phyloP scores from a whole-genome alignment of 257 asterid genomes.

The Marsdenia floribunda region DNA sequence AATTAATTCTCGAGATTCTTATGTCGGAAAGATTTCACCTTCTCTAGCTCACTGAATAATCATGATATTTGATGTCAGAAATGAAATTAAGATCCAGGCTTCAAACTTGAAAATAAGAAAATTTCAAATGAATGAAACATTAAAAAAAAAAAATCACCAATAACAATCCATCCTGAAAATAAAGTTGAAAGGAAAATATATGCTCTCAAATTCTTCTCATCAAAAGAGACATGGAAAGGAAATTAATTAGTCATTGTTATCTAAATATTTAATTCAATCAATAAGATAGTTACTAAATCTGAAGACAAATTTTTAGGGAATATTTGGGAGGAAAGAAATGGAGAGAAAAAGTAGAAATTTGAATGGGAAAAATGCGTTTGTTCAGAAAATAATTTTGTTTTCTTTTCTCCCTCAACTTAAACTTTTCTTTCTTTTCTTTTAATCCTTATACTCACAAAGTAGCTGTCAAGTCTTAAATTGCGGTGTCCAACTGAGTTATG shows the following conservation, averaged over 20 bases:
- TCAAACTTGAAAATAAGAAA: neutral
- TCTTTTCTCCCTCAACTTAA: too few species aligned
- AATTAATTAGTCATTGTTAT: neutral
- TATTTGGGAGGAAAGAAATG: too few species aligned
- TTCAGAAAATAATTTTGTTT: too few species aligned
- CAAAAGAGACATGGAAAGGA: neutral
- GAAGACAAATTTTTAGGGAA: neutral
- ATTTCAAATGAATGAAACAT: neutral
- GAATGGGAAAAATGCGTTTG: too few species aligned
- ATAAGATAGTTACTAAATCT: neutral
- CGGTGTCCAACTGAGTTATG: neutral
- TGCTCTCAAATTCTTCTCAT: conserved; percentile 3
- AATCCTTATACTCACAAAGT: too few species aligned
- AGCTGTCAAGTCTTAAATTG: neutral
- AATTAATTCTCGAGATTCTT: too few species aligned
- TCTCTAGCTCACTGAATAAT: conserved; percentile 67
- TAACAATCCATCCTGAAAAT: neutral
- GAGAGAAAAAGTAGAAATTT: too few species aligned
- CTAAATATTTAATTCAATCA: conserved; percentile 3
- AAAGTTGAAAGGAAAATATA: neutral
- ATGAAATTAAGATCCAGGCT: conserved; percentile 1
- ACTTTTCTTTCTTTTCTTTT: too few species aligned
- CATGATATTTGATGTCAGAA: conserved; percentile 20
- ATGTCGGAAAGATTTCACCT: conserved; percentile 79
- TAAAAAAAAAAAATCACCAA: neutral